A percentile compares a stretch with the other conserved stretches of the same genome.
These are phyloP conservation scores for Debaryomycetaceae sp. DNA, from an alignment of 1,139 yeast genomes.

Conservation along the genomic window DNA sequence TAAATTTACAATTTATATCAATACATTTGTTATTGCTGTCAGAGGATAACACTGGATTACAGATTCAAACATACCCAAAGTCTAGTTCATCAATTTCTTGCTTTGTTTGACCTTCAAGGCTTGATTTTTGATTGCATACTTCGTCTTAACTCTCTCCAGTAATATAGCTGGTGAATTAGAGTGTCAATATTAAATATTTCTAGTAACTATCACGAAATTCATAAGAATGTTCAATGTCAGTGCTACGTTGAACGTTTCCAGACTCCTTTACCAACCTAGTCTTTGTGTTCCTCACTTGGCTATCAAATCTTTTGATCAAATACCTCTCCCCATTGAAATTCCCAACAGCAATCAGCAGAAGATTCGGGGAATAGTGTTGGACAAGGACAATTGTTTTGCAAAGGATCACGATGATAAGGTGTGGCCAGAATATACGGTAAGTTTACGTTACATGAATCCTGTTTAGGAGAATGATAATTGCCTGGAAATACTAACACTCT, in stretches of 20 bases:
- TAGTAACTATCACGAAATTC: too few species aligned
- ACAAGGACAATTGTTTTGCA: slow-evolving; percentile 95
- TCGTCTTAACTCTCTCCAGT: background rate
- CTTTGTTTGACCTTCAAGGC: background rate
- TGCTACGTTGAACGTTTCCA: slow-evolving; percentile 67
- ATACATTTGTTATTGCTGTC: background rate
- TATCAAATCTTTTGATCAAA: slow-evolving; percentile 62
- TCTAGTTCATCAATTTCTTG: too few species aligned
- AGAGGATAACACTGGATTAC: background rate
- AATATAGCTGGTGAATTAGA: background rate
- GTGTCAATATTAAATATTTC: background rate
- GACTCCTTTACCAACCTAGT: slow-evolving; percentile 61
- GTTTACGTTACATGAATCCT: slow-evolving; percentile 8
- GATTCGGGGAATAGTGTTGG: slow-evolving; percentile 81
- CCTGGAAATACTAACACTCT: background rate
- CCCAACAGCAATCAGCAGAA: slow-evolving; percentile 22
- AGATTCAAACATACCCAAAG: background rate
- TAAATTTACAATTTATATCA: too few species aligned
- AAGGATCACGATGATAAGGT: slow-evolving; percentile 75
- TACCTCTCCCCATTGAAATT: slow-evolving; percentile 43
- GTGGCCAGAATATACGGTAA: slow-evolving; percentile 63
- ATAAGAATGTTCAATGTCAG: slow-evolving; percentile 65
- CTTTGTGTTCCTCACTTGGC: slow-evolving; percentile 68
- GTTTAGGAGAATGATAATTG: background rate
- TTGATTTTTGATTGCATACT: background rate